These are phyloP conservation scores for Neurospora sublineolata DNA, from an alignment of 495 filamentous ascomycete species.

Conservation along the genomic window DNA sequence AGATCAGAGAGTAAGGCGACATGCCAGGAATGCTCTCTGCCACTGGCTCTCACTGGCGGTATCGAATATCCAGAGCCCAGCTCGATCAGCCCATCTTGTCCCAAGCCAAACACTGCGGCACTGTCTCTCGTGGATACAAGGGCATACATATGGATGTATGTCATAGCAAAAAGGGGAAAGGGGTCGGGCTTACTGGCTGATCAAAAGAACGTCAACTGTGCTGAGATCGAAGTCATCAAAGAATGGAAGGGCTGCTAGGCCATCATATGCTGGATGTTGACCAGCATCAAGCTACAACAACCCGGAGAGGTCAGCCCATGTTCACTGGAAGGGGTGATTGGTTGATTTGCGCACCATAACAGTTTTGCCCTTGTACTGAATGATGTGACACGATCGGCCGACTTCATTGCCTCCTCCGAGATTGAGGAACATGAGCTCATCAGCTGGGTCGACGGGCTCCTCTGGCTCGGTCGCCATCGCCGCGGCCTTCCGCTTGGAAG, in stretches of 20 bases:
- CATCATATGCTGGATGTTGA: conserved; percentile 94
- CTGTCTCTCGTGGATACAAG: not conserved
- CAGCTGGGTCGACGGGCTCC: conserved; percentile 63
- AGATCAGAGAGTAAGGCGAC: not conserved
- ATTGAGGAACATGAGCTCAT: conserved; percentile 87
- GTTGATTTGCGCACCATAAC: conserved; percentile 64
- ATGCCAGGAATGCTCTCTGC: not conserved
- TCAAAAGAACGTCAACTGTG: conserved; percentile 89
- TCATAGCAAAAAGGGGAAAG: conserved; percentile 3
- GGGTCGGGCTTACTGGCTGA: conserved; percentile 76
- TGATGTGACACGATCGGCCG: conserved; percentile 90
- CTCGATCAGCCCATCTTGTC: conserved; percentile 12
- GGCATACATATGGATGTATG: not conserved
- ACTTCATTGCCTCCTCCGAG: conserved; percentile 95
- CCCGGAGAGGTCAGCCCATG: conserved; percentile 8
- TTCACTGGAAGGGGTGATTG: not conserved
- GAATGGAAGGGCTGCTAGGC: conserved; percentile 84
- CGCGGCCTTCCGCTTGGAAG: conserved; percentile 63
- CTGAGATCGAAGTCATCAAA: conserved; percentile 98
- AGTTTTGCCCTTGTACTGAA: conserved; percentile 98
- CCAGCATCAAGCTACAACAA: conserved; percentile 76
- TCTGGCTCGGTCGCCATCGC: conserved; percentile 52
- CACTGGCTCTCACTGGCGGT: not conserved
- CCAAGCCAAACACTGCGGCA: conserved; percentile 10
- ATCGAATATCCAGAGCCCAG: conserved; percentile 6